phyloP scores from a whole-genome alignment of 2,329 filamentous ascomycete genomes.

The Meredithiella fracta region DNA sequence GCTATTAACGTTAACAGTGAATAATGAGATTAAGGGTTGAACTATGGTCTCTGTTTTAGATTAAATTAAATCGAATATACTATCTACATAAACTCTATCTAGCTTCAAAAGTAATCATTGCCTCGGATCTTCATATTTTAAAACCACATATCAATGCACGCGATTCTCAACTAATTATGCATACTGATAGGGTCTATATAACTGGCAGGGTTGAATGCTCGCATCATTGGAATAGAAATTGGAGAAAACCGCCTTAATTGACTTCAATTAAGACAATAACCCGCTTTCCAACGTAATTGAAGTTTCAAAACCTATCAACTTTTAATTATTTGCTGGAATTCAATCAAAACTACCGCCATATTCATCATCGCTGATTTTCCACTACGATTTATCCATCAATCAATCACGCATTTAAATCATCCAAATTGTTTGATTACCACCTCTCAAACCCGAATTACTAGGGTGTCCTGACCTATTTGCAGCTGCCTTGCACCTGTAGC shows the following conservation, averaged over 20 bases:
- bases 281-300: neutral
- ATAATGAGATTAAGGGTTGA: neutral
- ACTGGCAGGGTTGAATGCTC: neutral
- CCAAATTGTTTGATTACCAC: neutral
- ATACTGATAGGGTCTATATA: neutral
- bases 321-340: neutral
- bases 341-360: neutral
- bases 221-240: neutral
- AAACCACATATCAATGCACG: too few relatives aligned
- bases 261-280: neutral
- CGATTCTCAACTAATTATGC: neutral
- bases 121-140: too few relatives aligned
- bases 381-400: neutral
- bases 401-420: neutral
- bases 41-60: neutral
- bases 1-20: too few relatives aligned
- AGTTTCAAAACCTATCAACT: neutral
- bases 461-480: neutral
- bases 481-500: slow-evolving; percentile 3
- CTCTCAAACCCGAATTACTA: neutral
- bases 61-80: too few relatives aligned
- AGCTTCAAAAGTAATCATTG: too few relatives aligned
- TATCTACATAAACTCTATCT: too few relatives aligned
- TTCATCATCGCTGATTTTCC: neutral
- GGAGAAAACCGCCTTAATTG: neutral